Evolutionary conservation across 2,329 filamentous ascomycete genomes (phyloP).

Genomic region (Chrysoporthe deuterocubensis): DNA sequence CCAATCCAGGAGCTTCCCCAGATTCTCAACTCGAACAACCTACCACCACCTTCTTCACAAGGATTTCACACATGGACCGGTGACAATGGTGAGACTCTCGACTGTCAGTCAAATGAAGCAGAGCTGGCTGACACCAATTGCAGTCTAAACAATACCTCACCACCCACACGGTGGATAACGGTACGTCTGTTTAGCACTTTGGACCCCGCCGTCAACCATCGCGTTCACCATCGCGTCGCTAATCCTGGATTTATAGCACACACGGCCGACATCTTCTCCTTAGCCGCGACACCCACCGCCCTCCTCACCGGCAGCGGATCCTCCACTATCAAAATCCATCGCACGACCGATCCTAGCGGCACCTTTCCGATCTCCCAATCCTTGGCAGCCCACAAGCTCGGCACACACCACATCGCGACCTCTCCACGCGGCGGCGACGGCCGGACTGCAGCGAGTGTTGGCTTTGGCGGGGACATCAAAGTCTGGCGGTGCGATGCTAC

Average conservation of each 20-base stretch:
- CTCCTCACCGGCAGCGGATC: conserved; percentile 86
- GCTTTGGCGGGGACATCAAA: conserved; percentile 87
- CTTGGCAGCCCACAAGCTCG: conserved; percentile 81
- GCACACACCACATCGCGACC: conserved; percentile 86
- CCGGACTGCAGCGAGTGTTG: conserved; percentile 76
- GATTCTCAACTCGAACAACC: conserved; percentile 26
- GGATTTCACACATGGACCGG: conserved; percentile 40
- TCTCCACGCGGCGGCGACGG: conserved; percentile 61
- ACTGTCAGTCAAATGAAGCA: background rate
- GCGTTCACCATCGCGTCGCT: conserved; percentile 18
- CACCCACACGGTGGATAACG: conserved; percentile 86
- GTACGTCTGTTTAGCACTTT: conserved; percentile 48
- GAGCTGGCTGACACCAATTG: conserved; percentile 27
- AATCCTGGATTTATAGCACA: conserved; percentile 63
- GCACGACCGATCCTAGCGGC: conserved; percentile 65
- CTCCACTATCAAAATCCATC: conserved; percentile 80
- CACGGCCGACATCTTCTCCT: conserved; percentile 79
- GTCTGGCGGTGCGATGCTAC: conserved; percentile 75
- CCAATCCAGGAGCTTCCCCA: conserved; percentile 21
- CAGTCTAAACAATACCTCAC: conserved; percentile 99
- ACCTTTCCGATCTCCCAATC: conserved; percentile 77
- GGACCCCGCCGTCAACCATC: conserved; percentile 38
- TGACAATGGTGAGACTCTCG: conserved; percentile 43
- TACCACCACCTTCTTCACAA: conserved; percentile 30
- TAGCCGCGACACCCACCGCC: conserved; percentile 74